A percentile compares a stretch with the other conserved stretches of the same genome.
phyloP scores from a whole-genome alignment of 768 basidiomycete species.

The Russula compacta region DNA sequence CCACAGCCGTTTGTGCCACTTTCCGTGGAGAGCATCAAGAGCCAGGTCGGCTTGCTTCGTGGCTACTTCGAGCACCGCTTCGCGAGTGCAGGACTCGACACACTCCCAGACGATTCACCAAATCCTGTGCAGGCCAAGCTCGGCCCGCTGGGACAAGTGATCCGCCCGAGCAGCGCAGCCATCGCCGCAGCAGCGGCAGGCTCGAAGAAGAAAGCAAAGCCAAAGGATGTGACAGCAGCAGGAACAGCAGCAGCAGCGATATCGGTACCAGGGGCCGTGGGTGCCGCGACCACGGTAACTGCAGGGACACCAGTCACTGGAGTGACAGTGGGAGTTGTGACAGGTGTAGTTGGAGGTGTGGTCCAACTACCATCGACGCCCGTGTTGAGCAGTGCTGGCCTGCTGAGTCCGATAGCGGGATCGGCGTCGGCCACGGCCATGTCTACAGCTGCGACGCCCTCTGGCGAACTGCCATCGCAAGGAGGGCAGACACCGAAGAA shows the following conservation, averaged over 20 bases:
- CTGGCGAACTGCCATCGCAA: neutral
- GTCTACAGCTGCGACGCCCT: neutral
- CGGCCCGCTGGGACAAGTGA: constrained; percentile 70
- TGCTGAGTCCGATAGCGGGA: constrained; percentile 3
- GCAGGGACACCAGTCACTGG: neutral
- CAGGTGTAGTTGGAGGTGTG: neutral
- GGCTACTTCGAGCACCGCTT: constrained; percentile 61
- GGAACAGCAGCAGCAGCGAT: neutral
- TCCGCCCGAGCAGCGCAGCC: constrained; percentile 39
- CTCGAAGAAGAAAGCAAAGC: constrained; percentile 54
- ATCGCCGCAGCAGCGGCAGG: constrained; percentile 31
- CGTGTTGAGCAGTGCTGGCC: neutral
- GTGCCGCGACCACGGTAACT: neutral
- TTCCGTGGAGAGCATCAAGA: constrained; percentile 50
- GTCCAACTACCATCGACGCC: neutral
- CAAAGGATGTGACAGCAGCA: constrained; percentile 19
- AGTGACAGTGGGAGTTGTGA: neutral
- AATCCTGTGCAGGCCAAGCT: constrained; percentile 54
- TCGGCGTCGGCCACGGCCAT: neutral
- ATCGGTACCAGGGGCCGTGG: neutral
- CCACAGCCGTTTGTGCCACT: constrained; percentile 77
- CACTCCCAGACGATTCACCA: constrained; percentile 59
- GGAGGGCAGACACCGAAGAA: constrained; percentile 17
- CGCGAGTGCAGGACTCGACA: constrained; percentile 25
- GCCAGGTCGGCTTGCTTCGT: constrained; percentile 81